Conservation (phyloP, 2,329 filamentous ascomycete genomes). For the Cadophora gregata region DNA sequence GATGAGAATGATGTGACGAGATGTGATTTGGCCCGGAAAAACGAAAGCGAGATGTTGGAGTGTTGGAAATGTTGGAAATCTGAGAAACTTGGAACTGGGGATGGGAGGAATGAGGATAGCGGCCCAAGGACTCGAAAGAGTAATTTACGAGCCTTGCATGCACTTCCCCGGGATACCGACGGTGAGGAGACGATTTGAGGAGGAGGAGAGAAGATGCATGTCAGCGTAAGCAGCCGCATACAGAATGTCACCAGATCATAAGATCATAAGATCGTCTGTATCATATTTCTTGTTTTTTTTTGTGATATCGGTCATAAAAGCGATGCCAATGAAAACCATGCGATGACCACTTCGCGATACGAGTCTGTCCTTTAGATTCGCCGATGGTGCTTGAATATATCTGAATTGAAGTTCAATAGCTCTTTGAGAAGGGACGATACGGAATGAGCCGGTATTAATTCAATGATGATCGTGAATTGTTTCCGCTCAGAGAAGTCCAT, state of each 20-base stretch:
- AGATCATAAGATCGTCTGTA: neutral
- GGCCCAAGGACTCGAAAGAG: too few species aligned
- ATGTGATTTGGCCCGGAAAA: neutral
- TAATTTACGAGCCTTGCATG: neutral
- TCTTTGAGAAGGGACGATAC: neutral
- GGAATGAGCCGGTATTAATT: slow-evolving; percentile 2
- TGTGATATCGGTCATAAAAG: neutral
- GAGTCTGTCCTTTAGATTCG: neutral
- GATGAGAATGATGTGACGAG: too few species aligned
- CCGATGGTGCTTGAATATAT: neutral
- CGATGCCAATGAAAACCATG: neutral
- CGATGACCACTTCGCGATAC: neutral
- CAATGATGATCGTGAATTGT: neutral
- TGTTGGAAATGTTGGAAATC: neutral
- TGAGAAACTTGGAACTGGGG: neutral
- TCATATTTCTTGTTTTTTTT: neutral
- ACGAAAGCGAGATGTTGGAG: neutral
- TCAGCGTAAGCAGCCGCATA: neutral
- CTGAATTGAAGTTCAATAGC: neutral
- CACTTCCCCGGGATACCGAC: neutral
- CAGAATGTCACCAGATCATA: neutral
- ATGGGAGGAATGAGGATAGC: too few species aligned
- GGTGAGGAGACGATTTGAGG: neutral
- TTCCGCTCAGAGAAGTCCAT: neutral
- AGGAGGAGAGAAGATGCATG: neutral